Evolutionary conservation across 352 stramenopile genomes (phyloP).

Genomic region (Pilasporangium apinafurcum): DNA sequence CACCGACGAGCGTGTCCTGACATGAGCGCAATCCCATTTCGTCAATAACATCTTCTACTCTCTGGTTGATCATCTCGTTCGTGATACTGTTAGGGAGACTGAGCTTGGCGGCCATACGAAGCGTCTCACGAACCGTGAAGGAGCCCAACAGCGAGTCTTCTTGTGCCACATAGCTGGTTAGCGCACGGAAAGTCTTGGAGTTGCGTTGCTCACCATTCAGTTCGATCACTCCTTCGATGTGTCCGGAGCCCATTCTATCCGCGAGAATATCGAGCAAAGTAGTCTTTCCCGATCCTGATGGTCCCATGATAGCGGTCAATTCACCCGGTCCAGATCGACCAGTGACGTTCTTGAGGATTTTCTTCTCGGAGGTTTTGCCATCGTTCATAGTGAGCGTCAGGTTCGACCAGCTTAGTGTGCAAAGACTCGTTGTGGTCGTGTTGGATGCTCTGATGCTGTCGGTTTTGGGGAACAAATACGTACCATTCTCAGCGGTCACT

Average conservation of each 20-base stretch:
- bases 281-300: conserved; percentile 56
- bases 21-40: conserved; percentile 44
- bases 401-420: conserved; percentile 63
- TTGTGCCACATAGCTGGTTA: conserved; percentile 61
- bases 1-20: conserved; percentile 57
- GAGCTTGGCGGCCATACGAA: conserved; percentile 54
- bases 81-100: conserved; percentile 32
- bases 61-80: conserved; percentile 12
- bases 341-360: conserved; percentile 54
- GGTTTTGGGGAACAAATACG: too few relatives aligned
- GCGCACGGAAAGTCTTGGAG: conserved; percentile 27
- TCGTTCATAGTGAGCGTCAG: conserved; percentile 49
- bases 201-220: conserved; percentile 36
- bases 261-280: conserved; percentile 60
- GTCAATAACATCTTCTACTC: conserved; percentile 45
- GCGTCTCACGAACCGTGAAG: conserved; percentile 63
- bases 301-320: conserved; percentile 63
- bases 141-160: conserved; percentile 57
- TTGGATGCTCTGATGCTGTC: too few relatives aligned
- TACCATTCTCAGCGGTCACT: too few relatives aligned
- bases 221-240: conserved; percentile 35
- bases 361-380: conserved; percentile 20
- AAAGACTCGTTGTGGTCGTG: conserved; percentile 11
- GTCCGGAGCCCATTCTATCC: conserved; percentile 36
- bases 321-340: conserved; percentile 49